Evolutionary conservation across 2,329 filamentous ascomycete species (phyloP), one percentile per base, ranked within the genome.

Genomic region (Didymella keratinophila): DNA sequence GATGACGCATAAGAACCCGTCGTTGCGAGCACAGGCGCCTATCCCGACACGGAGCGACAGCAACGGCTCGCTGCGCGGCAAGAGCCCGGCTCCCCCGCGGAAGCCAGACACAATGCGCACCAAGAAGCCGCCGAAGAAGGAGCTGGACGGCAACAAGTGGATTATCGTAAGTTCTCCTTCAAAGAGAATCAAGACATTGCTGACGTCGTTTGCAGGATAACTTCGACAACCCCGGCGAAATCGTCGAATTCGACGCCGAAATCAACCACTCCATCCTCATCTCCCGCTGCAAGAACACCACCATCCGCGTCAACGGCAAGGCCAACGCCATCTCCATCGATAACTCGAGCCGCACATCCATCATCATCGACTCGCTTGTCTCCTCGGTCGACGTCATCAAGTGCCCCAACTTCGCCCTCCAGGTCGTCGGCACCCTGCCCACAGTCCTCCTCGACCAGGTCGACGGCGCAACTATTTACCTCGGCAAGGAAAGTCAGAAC

Each of bases 1-100:
- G 78, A 97, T 97, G 94, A 99, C 95, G 60, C 95, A 99, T 80
- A 98, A 98, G 83, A 99, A 99, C 79, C 95, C 95, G 14, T 87
- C 88, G 10, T 83, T 99, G 57, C 89, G 95, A 62, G 86, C 91
- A 23, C 82, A 83, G 60, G 90, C 91, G 12, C 84, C 86, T 2
- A 91, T 94, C 3, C 83, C 90, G 1, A 82, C 82, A 56, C 80
- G 84, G 56, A 83, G 82, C 52, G 79, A 82, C 21, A 83, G 82
- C 59, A 81, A 82, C 39, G 67, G 72, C 30, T 74, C 71, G 7
- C 73, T 80, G 36, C 85, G 91, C 47, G 87, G 86, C 56, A 96
- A 95, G 84, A 96, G 91, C 64, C 93, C 93, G 2, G 90, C 91
- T 18, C 95, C 95, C 1, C 90, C 88, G 7, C 74, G 74, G 66